Percentiles rank a stretch among this genome's conserved stretches.
These are phyloP conservation scores for Pythium brachiatum DNA, from an alignment of 352 stramenopile species.

Conservation along the genomic window DNA sequence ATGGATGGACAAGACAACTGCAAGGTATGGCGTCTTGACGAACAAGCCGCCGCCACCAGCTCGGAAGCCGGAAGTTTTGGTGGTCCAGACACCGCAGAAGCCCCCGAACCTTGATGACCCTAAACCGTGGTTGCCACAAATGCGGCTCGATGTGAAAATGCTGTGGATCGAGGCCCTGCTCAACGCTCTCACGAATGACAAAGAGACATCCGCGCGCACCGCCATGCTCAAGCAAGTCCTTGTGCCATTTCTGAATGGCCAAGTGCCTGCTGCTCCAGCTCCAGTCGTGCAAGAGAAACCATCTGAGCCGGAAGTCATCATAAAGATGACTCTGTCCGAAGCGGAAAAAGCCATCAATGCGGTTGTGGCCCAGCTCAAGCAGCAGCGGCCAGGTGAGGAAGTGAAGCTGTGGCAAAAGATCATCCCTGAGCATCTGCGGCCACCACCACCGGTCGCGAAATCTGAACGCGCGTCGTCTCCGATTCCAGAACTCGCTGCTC, in stretches of 20 bases:
- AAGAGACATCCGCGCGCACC: conserved; percentile 42
- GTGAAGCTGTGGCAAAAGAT: conserved; percentile 24
- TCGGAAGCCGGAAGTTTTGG: conserved; percentile 35
- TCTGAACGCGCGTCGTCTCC: conserved; percentile 39
- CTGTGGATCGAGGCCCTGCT: conserved; percentile 57
- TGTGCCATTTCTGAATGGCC: conserved; percentile 45
- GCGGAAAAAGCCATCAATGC: conserved; percentile 16
- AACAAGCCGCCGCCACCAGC: conserved; percentile 18
- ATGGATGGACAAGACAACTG: conserved; percentile 53
- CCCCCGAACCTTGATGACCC: conserved; percentile 38
- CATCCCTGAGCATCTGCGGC: conserved; percentile 25
- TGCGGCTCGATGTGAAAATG: conserved; percentile 61
- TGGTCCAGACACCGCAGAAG: conserved; percentile 28
- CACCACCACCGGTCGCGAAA: conserved; percentile 2
- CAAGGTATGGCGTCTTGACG: conserved; percentile 31
- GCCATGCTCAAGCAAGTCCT: conserved; percentile 48
- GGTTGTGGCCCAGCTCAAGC: conserved; percentile 28
- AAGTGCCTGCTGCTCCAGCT: conserved; percentile 16
- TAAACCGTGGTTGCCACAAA: conserved; percentile 25
- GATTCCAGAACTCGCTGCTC: conserved; percentile 21
- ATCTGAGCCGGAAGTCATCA: conserved; percentile 2
- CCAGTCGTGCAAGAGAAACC: conserved; percentile 9
- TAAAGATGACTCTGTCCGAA: conserved; percentile 7
- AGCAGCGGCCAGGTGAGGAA: conserved; percentile 17
- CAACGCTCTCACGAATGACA: conserved; percentile 35